Base-by-base conservation (phyloP, 345 rosid species). In the Bretschneidera sinensis region DNA sequence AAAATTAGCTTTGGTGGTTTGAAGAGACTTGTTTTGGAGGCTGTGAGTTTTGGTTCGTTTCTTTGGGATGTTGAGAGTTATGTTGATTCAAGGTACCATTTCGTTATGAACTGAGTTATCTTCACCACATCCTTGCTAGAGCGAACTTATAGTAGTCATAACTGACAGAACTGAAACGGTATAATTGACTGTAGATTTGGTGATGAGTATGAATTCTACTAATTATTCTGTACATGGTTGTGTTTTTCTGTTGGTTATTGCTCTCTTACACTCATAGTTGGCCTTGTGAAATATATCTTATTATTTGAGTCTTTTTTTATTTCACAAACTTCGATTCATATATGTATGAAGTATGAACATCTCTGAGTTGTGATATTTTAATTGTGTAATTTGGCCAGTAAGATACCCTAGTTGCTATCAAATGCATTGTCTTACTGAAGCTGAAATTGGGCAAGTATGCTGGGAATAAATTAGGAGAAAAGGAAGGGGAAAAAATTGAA, bases 11-110 rank as follows among this genome's bases (percentile, higher is more conserved):
- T 91, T 25, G 88, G 81, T 55, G 89, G 92, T 51, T 71, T 94
- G 85, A 83, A 81, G 84, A 86, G 89, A 65, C 92, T 94, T n/a
- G 91, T 88, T 54, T 65, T 94, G 79, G 99, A 94, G 75, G 99
- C 97, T 5, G 92, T 94, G 24, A 86, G 95, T 24, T 94, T 94
- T 48, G 99, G 99, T 48, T 91, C 99, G 33, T 94, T 94, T 70
- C 92, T 94, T 0, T 94, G 99, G 97, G 97, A 91, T 34, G 97
- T 86, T 21, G 99, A 94, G 79, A 88, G 89, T 78, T 83, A 78
- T 62, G 96, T 94, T 25, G 97, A 91, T 61, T 85, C 96, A 0
- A 88, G 97, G 88, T 94, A 94, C 76, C 96, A 81, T 63, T 94
- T 94, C 51, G 96, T 85, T 54, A 55, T 77, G 43, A 85, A 91